Conservation (phyloP, 2,329 filamentous ascomycete species). For the Parastagonospora nodorum region DNA sequence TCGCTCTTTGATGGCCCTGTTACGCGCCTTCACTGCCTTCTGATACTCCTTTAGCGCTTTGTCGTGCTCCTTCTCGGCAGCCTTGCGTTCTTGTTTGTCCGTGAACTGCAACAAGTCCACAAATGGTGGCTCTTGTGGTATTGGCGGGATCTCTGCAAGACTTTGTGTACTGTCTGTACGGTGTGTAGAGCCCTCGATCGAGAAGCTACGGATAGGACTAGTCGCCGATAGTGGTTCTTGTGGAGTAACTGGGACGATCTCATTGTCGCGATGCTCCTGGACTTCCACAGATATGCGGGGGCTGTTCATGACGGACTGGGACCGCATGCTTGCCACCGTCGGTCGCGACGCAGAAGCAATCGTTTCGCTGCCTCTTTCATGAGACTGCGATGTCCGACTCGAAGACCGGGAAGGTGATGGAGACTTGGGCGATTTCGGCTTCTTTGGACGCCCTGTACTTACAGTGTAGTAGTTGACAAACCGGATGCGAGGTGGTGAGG, state of each 20-base stretch:
- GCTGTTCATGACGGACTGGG: slow-evolving; percentile 31
- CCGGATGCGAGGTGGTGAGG: slow-evolving; percentile 62
- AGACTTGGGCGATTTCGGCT: slow-evolving; percentile 51
- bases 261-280: slow-evolving; percentile 51
- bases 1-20: slow-evolving; percentile 67
- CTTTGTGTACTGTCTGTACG: slow-evolving; percentile 11
- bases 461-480: slow-evolving; percentile 92
- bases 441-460: slow-evolving; percentile 73
- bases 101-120: slow-evolving; percentile 64
- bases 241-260: slow-evolving; percentile 35
- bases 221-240: slow-evolving; percentile 33
- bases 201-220: slow-evolving; percentile 7
- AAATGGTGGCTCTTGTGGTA: slow-evolving; percentile 60
- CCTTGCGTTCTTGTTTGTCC: slow-evolving; percentile 69
- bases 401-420: slow-evolving; percentile 24
- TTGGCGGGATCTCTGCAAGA: slow-evolving; percentile 55
- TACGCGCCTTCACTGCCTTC: slow-evolving; percentile 68
- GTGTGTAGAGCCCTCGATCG: background rate
- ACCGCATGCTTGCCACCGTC: slow-evolving; percentile 13
- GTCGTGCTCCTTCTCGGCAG: slow-evolving; percentile 71
- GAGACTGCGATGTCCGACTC: slow-evolving; percentile 7
- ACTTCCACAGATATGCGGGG: slow-evolving; percentile 55
- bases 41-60: slow-evolving; percentile 68
- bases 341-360: slow-evolving; percentile 18
- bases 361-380: slow-evolving; percentile 8